phyloP scores from a whole-genome alignment of 2,329 filamentous ascomycete species.

The Ophidiomyces ophidiicola region DNA sequence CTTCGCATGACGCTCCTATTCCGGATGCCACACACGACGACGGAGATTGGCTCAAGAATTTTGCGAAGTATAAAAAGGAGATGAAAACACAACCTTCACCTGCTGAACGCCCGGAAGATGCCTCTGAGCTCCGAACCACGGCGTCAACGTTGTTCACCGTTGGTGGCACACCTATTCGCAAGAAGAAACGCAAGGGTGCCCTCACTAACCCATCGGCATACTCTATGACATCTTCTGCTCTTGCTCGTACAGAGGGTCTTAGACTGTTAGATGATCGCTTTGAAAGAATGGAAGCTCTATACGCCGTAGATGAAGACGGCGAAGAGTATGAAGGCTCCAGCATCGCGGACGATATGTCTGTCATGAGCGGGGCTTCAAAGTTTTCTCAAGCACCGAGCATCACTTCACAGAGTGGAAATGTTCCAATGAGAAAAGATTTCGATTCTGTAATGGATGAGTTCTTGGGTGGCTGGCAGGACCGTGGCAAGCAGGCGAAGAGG shows the following conservation, averaged over 20 bases:
- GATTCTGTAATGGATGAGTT: slow-evolving; percentile 90
- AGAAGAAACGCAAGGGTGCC: slow-evolving; percentile 92
- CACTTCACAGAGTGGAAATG: slow-evolving; percentile 28
- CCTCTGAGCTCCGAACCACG: slow-evolving; percentile 30
- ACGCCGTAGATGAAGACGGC: slow-evolving; percentile 49
- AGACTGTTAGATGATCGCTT: slow-evolving; percentile 79
- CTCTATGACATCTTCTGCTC: slow-evolving; percentile 81
- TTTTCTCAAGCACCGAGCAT: slow-evolving; percentile 51
- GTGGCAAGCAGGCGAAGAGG: slow-evolving; percentile 32
- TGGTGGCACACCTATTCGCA: slow-evolving; percentile 52
- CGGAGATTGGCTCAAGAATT: slow-evolving; percentile 81
- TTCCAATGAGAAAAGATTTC: slow-evolving; percentile 64
- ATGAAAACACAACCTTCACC: slow-evolving; percentile 36
- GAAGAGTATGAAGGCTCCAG: slow-evolving; percentile 36
- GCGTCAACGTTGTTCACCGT: slow-evolving; percentile 42
- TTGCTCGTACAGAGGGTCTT: slow-evolving; percentile 78
- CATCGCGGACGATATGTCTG: slow-evolving; percentile 34
- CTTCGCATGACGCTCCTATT: slow-evolving; percentile 27
- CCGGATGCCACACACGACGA: slow-evolving; percentile 47
- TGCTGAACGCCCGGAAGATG: slow-evolving; percentile 29
- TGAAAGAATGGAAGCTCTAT: slow-evolving; percentile 77
- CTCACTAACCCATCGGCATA: slow-evolving; percentile 76
- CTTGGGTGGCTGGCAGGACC: slow-evolving; percentile 48
- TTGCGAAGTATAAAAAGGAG: slow-evolving; percentile 87
- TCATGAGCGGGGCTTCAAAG: slow-evolving; percentile 35